Evolutionary conservation across 1,284 basidiomycete species (phyloP), one percentile per base, ranked within the genome.

Genomic region (Pascua sp.): DNA sequence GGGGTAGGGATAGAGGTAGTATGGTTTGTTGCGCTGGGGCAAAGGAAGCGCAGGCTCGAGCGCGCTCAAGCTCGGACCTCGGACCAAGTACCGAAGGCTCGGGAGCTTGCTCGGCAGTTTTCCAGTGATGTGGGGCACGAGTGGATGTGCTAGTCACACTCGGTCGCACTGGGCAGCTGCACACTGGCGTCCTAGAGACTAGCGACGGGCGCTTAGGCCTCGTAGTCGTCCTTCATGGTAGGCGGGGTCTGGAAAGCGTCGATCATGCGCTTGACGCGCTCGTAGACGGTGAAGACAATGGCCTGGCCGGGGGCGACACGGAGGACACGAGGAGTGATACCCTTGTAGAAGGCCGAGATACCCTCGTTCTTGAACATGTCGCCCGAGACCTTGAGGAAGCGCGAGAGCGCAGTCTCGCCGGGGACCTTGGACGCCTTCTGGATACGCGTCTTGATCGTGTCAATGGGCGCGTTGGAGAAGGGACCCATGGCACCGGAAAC

Each of bases 401-500:
- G 74, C 36, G 80, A 78, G 62, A 83, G 67, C 7, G 94, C 90
- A 2, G 87, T 86, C 70, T 88, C 86, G 16, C 91, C 91, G 0
- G 87, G 85, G 38, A 82, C 78, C 50, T 87, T 86, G 5, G 86
- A 85, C 0, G 92, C 84, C 67, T 94, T 93, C 80, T 98, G 95
- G 56, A 79, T 79, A 58, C 78, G 75, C 11, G 93, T 97, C 79
- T 98, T 97, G 76, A 97, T 97, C 2, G 94, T 97, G 79, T 98
- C 94, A 62, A 97, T 94, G 0, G 94, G 94, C 7, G 94, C 94
- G 62, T 97, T 97, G 36, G 92, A 94, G 78, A 97, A 91, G 12
- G 94, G 94, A 39, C 94, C 94, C 85, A 96, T 93, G 5, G 95
- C 96, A 59, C 96, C 96, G 49, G 91, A 96, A 67, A 98, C 87